These are phyloP conservation scores for Oldenlandia corymbosa DNA, from an alignment of 257 asterid species.

Conservation along the genomic window DNA sequence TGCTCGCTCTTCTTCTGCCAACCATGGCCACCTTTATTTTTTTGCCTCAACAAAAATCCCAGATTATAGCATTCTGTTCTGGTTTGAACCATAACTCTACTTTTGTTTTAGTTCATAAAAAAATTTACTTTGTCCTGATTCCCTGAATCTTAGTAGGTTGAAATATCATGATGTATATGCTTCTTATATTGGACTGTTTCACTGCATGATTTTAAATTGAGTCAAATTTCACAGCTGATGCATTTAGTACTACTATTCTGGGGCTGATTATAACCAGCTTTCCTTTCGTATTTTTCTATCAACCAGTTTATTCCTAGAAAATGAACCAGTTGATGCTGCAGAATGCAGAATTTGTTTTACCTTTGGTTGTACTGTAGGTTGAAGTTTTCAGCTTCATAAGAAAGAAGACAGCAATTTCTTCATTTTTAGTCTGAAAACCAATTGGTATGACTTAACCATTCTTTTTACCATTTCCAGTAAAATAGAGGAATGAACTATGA, in stretches of 20 bases:
- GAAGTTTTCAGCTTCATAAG: neutral
- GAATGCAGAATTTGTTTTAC: neutral
- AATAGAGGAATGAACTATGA: too few relatives aligned
- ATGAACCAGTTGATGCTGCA: too few relatives aligned
- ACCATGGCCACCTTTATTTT: conserved; percentile 11
- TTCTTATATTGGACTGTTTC: neutral
- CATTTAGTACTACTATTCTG: neutral
- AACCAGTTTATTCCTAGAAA: too few relatives aligned
- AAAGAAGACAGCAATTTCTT: too few relatives aligned
- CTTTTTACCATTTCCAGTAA: too few relatives aligned
- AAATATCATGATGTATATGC: neutral
- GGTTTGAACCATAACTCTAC: neutral
- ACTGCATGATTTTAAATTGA: neutral
- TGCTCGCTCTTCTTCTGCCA: conserved; percentile 77
- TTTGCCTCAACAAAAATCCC: neutral
- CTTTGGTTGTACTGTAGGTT: neutral
- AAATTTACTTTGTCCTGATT: too few relatives aligned
- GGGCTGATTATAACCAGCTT: too few relatives aligned
- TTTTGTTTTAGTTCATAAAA: neutral
- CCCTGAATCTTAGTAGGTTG: too few relatives aligned
- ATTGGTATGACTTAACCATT: too few relatives aligned
- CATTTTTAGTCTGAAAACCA: too few relatives aligned
- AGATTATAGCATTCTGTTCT: neutral
- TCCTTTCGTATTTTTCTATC: too few relatives aligned
- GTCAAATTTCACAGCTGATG: neutral